Conservation (phyloP, 2,329 filamentous ascomycete genomes). For the Thelonectria rubi region DNA sequence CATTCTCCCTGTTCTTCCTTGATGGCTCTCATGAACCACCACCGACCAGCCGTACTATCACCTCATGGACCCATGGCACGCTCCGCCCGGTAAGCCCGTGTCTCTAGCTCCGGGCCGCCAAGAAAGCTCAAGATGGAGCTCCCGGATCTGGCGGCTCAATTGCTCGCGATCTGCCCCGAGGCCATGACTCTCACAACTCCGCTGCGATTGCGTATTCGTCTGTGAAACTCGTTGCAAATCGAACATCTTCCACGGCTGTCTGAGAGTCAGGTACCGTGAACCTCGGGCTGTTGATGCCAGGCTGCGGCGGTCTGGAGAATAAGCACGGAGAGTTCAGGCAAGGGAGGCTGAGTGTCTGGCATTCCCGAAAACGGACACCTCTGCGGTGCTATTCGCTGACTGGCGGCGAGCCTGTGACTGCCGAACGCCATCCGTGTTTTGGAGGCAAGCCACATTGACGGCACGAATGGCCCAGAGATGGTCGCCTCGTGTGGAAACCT, state of each 20-base stretch:
- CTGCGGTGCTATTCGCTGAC: conserved; percentile 4
- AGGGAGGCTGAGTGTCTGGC: conserved; percentile 18
- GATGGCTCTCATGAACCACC: conserved; percentile 5
- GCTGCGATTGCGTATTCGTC: conserved; percentile 6
- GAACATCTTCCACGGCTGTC: not conserved
- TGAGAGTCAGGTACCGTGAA: not conserved
- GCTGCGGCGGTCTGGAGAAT: not conserved
- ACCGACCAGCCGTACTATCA: conserved; percentile 25
- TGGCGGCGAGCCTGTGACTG: not conserved
- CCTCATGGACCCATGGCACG: conserved; percentile 26
- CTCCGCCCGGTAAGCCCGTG: conserved; percentile 38
- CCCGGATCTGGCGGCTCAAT: conserved; percentile 40
- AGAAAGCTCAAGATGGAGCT: conserved; percentile 34
- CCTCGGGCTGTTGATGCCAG: not conserved
- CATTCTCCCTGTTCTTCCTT: not conserved
- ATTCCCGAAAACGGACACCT: conserved; percentile 22
- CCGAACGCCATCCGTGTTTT: conserved; percentile 22
- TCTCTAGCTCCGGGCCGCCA: conserved; percentile 33
- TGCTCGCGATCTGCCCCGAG: conserved; percentile 24
- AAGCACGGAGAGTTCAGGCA: conserved; percentile 1
- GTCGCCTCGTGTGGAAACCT: conserved; percentile 10
- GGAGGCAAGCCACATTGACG: conserved; percentile 10
- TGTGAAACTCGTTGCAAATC: not conserved
- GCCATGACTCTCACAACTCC: conserved; percentile 13
- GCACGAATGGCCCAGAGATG: conserved; percentile 8